phyloP scores from a whole-genome alignment of 163 green algal species.

The Scenedesmus sp. region DNA sequence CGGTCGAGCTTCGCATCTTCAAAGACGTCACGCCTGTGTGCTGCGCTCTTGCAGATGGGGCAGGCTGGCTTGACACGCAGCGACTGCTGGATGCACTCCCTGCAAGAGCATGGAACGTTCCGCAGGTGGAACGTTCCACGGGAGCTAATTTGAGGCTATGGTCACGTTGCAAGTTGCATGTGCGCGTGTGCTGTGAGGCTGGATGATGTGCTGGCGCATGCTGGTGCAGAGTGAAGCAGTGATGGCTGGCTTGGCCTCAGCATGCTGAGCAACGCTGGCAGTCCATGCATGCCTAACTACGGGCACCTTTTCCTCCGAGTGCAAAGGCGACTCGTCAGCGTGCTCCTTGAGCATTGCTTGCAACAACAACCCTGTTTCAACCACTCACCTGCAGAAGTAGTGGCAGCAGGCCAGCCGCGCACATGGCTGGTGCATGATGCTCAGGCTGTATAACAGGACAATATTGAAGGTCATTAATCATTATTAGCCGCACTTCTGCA shows the following conservation, averaged over 20 bases:
- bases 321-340: not conserved
- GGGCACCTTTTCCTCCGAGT: too few relatives aligned
- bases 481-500: not conserved
- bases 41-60: slow-evolving; percentile 68
- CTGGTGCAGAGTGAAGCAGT: not conserved
- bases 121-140: not conserved
- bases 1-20: slow-evolving; percentile 63
- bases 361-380: not conserved
- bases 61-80: slow-evolving; percentile 61
- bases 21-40: slow-evolving; percentile 57
- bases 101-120: slow-evolving; percentile 36
- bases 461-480: too few relatives aligned
- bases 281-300: not conserved
- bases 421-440: slow-evolving; percentile 63
- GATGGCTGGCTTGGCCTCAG: not conserved
- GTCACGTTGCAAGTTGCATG: not conserved
- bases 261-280: not conserved
- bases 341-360: not conserved
- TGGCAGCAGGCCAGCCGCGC: slow-evolving; percentile 74
- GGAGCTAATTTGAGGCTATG: too few relatives aligned
- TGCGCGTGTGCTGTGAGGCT: too few relatives aligned
- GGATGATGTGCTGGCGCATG: not conserved
- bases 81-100: slow-evolving; percentile 64
- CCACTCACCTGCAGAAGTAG: slow-evolving; percentile 77
- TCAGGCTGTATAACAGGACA: slow-evolving; percentile 57